Evolutionary conservation across 345 rosid genomes (phyloP), one percentile per base, ranked within the genome.

Genomic region (Angophora floribunda): DNA sequence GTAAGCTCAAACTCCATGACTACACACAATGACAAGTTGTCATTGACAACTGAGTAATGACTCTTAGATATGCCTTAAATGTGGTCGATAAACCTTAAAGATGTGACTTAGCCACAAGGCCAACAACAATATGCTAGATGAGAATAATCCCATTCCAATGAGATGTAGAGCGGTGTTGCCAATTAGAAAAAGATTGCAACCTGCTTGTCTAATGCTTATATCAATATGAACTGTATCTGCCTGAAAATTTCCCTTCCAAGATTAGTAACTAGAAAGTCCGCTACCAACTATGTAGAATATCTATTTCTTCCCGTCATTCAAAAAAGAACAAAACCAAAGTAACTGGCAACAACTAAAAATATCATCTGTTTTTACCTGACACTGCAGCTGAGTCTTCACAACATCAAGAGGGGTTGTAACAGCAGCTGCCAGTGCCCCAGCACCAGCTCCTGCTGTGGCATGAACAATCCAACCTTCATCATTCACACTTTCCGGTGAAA

Each of bases 391-490:
- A 84, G 99, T 98, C 92, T 98, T 98, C 49, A 97, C 99, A 57
- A 97, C 99, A 78, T 98, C 99, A 24, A 97, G 95, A 7, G 98
- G 99, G 9, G 98, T 96, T 0, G 99, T 98, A 11, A 95, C 86
- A 17, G 94, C 98, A 51, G 99, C 98, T 0, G 98, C 99, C 70
- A 95, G 85, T 2, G 96, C 99, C 41, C 99, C 99, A 11, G 99
- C 99, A 2, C 95, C 98, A 24, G 99, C 99, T 63, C 99, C 99
- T 10, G 99, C 99, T 47, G 99, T 98, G 87, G 99, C 99, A 67
- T 97, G 97, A 86, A 96, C 93, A 88, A 93, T 89, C 95, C 93
- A 93, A 85, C 94, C 90, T 88, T 98, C 99, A 87, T 97, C 98
- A 57, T 78, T 88, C 9, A 91, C 97, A 19, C 90, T 92, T 88